A percentile compares a stretch with the other conserved stretches of the same genome.
Evolutionary conservation across 495 filamentous ascomycete genomes (phyloP).

Genomic region (Annulohypoxylon bovei): DNA sequence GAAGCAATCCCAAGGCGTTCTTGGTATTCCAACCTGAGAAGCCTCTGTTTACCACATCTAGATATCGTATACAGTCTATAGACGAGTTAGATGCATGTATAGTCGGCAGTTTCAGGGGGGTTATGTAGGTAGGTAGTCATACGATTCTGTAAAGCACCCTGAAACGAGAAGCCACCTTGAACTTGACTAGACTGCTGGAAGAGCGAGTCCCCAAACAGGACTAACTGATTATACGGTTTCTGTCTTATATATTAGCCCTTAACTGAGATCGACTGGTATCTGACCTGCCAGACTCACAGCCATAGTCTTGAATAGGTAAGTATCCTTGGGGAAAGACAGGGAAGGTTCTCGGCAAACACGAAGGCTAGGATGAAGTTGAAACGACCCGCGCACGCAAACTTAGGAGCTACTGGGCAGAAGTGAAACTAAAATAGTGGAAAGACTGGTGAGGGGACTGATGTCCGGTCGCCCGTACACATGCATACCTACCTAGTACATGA

Average conservation of each 20-base stretch:
- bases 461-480: constrained; percentile 3
- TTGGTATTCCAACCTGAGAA: constrained; percentile 62
- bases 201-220: constrained; percentile 86
- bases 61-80: constrained; percentile 54
- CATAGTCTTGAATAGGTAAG: constrained; percentile 23
- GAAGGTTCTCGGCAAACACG: not conserved
- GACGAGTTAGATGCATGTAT: constrained; percentile 33
- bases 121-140: constrained; percentile 21
- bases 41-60: constrained; percentile 61
- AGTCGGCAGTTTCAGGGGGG: not conserved
- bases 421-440: constrained; percentile 27
- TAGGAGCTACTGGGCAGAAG: not conserved
- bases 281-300: constrained; percentile 33
- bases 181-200: constrained; percentile 69
- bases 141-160: constrained; percentile 77
- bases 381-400: not conserved
- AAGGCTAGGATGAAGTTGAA: not conserved
- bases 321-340: not conserved
- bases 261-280: not conserved
- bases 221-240: constrained; percentile 67
- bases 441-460: constrained; percentile 21
- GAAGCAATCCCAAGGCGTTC: constrained; percentile 54
- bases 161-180: constrained; percentile 73
- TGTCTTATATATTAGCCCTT: constrained; percentile 9
- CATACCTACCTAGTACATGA: constrained; percentile 2